Percentiles rank a stretch among this genome's conserved stretches.
Conservation (phyloP, 495 filamentous ascomycete species). For the Xanthoparmelia taractica region DNA sequence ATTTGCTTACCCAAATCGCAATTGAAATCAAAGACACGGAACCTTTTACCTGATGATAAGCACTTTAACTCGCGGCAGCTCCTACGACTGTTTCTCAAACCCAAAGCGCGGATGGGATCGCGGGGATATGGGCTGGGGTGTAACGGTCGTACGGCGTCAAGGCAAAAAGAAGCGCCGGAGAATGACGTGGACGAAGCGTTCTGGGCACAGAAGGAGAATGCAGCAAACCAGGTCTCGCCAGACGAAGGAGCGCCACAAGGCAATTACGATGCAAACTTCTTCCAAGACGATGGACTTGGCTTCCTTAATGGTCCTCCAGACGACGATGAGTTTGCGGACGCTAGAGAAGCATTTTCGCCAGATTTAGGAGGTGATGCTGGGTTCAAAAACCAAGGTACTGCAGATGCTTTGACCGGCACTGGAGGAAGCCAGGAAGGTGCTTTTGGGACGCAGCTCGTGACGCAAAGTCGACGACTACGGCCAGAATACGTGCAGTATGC, state of each 20-base stretch:
- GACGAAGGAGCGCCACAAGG: conserved; percentile 51
- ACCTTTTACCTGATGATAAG: conserved; percentile 94
- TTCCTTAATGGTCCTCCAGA: conserved; percentile 58
- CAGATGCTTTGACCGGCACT: conserved; percentile 36
- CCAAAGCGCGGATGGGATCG: conserved; percentile 67
- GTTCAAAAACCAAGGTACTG: conserved; percentile 35
- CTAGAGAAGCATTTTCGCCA: conserved; percentile 80
- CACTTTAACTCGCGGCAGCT: conserved; percentile 94
- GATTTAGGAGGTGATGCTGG: conserved; percentile 45
- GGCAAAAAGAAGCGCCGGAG: conserved; percentile 49
- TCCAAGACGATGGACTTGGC: conserved; percentile 89
- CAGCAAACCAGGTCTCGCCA: conserved; percentile 39
- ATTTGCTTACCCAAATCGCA: conserved; percentile 86
- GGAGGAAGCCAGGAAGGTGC: conserved; percentile 45
- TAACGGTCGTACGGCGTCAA: conserved; percentile 12
- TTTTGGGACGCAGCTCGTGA: conserved; percentile 91
- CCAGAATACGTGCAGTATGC: conserved; percentile 98
- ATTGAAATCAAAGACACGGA: conserved; percentile 87
- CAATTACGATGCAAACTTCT: conserved; percentile 96
- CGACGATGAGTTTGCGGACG: conserved; percentile 85
- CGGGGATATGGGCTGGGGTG: conserved; percentile 33
- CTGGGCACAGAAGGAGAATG: conserved; percentile 75
- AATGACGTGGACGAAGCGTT: conserved; percentile 89
- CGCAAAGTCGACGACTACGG: conserved; percentile 65
- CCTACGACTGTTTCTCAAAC: conserved; percentile 86